Base-by-base conservation (phyloP, 306 rosid genomes). In the Phaseolus lunatus region DNA sequence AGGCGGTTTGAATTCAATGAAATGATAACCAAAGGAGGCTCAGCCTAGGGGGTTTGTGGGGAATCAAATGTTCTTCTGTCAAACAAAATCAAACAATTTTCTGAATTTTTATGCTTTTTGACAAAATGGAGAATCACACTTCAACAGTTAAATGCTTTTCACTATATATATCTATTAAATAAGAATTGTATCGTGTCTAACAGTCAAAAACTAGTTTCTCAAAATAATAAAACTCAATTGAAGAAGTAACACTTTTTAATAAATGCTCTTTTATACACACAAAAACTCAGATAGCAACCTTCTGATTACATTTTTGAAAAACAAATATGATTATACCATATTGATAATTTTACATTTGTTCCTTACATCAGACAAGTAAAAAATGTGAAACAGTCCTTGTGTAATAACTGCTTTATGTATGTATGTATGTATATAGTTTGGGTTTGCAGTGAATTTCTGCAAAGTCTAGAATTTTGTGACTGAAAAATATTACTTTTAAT, bases 21-120 rank as follows among this genome's bases (percentile, higher is more conserved):
- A 86, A 83, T 81, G 82, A 76, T 79, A 86, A 79, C 91, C 84
- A 74, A 80, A 82, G 49, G 35, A 86, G 64, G 81, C 82, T 74
- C 45, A 70, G 72, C 63, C 4, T 5, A 77, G 48, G 27, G 45
- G 62, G 66, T 35, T 6, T 6, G 41, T 7, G 41, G 41, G 44
- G 44, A 67, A 68, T 61, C 63, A 20, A 59, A 73, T 63, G 79
- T 22, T 68, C 83, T 75, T 65, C 85, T 79, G 86, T 88, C 80
- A 48, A 53, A 63, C 62, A 62, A 85, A 89, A 81, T 84, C 69
- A 87, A 84, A 85, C 84, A 86, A 87, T 79, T 79, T 72, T 73
- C 41, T 35, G 75, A 54, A 18, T 43, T 33, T 33, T 62, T 19
- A 0, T 70, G 33, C 33, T 82, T 81, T 81, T 66, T 70, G 24